Base-by-base conservation (phyloP, 192 early-diverging fungal genomes). In the Ramicandelaber brevisporus region DNA sequence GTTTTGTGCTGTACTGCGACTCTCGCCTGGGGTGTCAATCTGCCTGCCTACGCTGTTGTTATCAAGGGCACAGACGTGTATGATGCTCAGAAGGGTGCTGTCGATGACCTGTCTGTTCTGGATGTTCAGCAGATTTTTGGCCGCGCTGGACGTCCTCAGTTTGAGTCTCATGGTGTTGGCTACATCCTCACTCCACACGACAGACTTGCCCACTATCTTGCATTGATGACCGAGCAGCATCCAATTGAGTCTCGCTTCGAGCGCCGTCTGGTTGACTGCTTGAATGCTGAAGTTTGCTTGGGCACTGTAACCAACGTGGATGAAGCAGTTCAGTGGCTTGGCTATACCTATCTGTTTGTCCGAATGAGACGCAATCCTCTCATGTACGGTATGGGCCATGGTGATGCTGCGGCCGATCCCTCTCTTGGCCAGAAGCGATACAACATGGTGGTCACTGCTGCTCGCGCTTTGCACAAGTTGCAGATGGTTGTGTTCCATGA, bases 71-170 rank as follows among this genome's bases (percentile, higher is more conserved):
- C 95, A 7, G 78, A 87, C 35, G 61, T 99, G 8, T 99, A 99
- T 47, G 72, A 84, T 32, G 57, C 88, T 13, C 67, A 87, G 29
- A 92, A 86, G 50, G 88, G 95, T 36, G 60, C 63, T 7, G 96
- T 85, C 51, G 70, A 80, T 2, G 95, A 99, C 38, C 56, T 99
- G 15, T 89, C 88, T 0, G 83, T 93, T 41, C 52, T 96, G 28
- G 95, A 99, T 48, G 95, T 99, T n/a, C 57, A 96, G 37, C 95
- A 99, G 56, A 99, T 99, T 34, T 96, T 99, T 47, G 95, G 89
- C 37, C 77, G 95, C 46, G 95, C 95, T 18, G 95, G 95, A 39
- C 70, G 82, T 29, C 81, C 81, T 21, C 72, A 78, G 50, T 89
- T 81, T 44, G 92, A 98, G 50, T 61, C 68, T 9, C 66, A 76